Evolutionary conservation across 225 moss, liverwort and hornwort genomes (phyloP).

Genomic region (Anthoceros angustus): DNA sequence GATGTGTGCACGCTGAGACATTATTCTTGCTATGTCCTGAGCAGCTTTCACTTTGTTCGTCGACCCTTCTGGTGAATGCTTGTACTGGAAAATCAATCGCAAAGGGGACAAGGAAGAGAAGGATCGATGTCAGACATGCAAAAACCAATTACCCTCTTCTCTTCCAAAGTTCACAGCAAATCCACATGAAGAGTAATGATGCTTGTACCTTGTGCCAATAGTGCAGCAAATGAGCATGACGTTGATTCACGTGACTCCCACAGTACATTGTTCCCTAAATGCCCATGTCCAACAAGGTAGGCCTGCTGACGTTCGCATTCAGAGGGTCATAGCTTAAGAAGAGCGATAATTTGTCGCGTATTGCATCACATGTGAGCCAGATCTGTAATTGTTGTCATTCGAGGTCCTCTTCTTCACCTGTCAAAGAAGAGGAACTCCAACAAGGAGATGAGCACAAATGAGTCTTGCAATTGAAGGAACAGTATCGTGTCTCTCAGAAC

Average conservation of each 20-base stretch:
- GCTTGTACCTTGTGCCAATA: too few relatives aligned
- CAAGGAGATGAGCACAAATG: too few relatives aligned
- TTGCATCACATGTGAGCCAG: constrained; percentile 65
- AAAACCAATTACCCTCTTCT: background rate
- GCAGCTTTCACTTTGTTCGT: constrained; percentile 19
- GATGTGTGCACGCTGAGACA: constrained; percentile 57
- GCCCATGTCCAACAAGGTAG: constrained; percentile 18
- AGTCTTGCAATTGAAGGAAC: too few relatives aligned
- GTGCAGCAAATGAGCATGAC: too few relatives aligned
- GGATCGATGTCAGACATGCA: background rate
- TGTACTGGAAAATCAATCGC: constrained; percentile 25
- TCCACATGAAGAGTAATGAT: too few relatives aligned
- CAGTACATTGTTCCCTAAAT: constrained; percentile 12
- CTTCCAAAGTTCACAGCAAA: constrained; percentile 55
- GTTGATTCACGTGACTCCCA: constrained; percentile 14
- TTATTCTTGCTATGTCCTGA: constrained; percentile 32
- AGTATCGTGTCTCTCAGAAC: background rate
- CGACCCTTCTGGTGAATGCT: too few relatives aligned
- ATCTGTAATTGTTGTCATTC: constrained; percentile 28
- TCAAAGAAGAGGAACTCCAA: background rate
- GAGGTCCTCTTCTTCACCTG: constrained; percentile 93
- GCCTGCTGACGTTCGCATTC: constrained; percentile 20
- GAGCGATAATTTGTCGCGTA: constrained; percentile 66
- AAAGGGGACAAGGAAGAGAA: too few relatives aligned
- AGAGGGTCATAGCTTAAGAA: too few relatives aligned